Percentiles rank a stretch among this genome's conserved stretches.
Evolutionary conservation across 257 asterid genomes (phyloP).

Genomic region (Penstemon eatonii): DNA sequence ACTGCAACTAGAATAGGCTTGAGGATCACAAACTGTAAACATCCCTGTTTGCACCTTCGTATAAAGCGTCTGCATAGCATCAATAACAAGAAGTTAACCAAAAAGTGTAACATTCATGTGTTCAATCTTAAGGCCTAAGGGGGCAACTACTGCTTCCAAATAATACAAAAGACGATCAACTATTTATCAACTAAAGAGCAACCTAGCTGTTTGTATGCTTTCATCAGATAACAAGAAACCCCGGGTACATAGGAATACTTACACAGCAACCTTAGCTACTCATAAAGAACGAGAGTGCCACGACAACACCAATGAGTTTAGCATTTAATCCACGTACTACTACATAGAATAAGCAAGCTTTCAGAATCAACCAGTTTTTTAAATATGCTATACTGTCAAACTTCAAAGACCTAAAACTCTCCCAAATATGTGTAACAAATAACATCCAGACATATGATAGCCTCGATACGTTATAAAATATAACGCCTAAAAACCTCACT

Average conservation of each 20-base stretch:
- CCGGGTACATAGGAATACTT: conserved; percentile 11
- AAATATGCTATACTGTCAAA: conserved; percentile 19
- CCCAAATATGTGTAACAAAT: conserved; percentile 3
- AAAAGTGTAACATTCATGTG: conserved; percentile 10
- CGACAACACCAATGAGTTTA: not conserved
- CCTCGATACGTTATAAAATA: conserved; percentile 1
- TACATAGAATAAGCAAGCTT: conserved; percentile 1
- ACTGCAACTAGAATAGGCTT: conserved; percentile 80
- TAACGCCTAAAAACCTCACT: not conserved
- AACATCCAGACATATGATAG: conserved; percentile 3
- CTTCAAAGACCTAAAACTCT: conserved; percentile 10
- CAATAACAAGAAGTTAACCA: conserved; percentile 21
- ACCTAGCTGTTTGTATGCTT: not conserved
- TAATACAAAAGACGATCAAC: not conserved
- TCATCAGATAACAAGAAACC: conserved; percentile 10
- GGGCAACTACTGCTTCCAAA: not conserved
- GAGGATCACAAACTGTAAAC: conserved; percentile 96
- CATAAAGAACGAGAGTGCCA: not conserved
- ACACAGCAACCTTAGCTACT: conserved; percentile 17
- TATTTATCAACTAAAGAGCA: conserved; percentile 7
- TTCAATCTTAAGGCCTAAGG: conserved; percentile 2
- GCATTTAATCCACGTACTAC: conserved; percentile 7
- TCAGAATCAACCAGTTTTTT: conserved; percentile 7
- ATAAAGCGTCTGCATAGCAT: conserved; percentile 82
- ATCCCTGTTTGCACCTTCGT: conserved; percentile 95